Conservation (phyloP, 78 protist species). For the slime mould (Dictyostelium discoideum) region dicty_2.7 NC_007088.5:5420501-5421000, state of each 20-base stretch:
- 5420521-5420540: not conserved
- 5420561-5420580: not conserved
- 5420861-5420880: slow-evolving; percentile 99
- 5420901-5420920: slow-evolving; percentile 99
- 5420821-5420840: not conserved
- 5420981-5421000: slow-evolving; percentile 40
- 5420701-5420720: slow-evolving; percentile 94
- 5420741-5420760: slow-evolving; percentile 90
- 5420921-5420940: slow-evolving; percentile 97
- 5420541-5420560: too few relatives aligned
- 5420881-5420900: slow-evolving; percentile 98
- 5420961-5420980: slow-evolving; percentile 97
- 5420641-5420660: slow-evolving; percentile 97
- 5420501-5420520: not conserved
- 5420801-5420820: not conserved
- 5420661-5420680: slow-evolving; percentile 96
- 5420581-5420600: not conserved
- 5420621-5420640: slow-evolving; percentile 93
- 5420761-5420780: too few relatives aligned
- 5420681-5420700: slow-evolving; percentile 96
- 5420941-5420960: slow-evolving; percentile 99
- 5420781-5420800: not conserved
- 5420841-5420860: slow-evolving; percentile 90
- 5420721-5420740: slow-evolving; percentile 93
- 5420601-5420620: not conserved